phyloP scores from a whole-genome alignment of 2,329 filamentous ascomycete genomes.

The Hypoxylon sp. region DNA sequence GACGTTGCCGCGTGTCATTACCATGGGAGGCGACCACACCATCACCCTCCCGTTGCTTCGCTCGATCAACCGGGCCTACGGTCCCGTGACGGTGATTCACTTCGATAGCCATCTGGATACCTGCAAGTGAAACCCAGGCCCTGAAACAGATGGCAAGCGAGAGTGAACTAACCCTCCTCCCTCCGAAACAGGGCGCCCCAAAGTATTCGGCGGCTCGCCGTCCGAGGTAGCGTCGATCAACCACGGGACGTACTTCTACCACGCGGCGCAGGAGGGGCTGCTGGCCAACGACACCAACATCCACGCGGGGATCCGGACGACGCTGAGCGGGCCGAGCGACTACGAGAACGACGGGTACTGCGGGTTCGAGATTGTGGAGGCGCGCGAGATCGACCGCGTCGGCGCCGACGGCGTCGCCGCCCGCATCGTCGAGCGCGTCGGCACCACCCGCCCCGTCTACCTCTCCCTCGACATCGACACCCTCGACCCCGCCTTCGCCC shows the following conservation, averaged over 20 bases:
- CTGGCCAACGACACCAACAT: conserved; percentile 85
- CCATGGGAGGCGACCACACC: conserved; percentile 71
- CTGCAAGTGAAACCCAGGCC: conserved; percentile 52
- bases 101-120: conserved; percentile 73
- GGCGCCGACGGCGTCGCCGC: conserved; percentile 76
- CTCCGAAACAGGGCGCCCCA: conserved; percentile 73
- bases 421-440: conserved; percentile 78
- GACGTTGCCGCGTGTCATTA: conserved; percentile 83
- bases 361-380: conserved; percentile 84
- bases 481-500: conserved; percentile 82
- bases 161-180: conserved; percentile 33
- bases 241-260: conserved; percentile 90
- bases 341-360: conserved; percentile 88
- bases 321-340: conserved; percentile 77
- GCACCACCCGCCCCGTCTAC: conserved; percentile 78
- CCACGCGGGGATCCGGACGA: conserved; percentile 86
- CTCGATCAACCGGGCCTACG: conserved; percentile 67
- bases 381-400: conserved; percentile 61
- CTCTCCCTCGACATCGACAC: conserved; percentile 88
- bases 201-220: conserved; percentile 85
- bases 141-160: not conserved
- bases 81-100: conserved; percentile 67
- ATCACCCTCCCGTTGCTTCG: conserved; percentile 67
- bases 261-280: conserved; percentile 79
- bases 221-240: conserved; percentile 80